Percentiles rank a stretch among this genome's conserved stretches.
phyloP scores from a whole-genome alignment of 169 alveolate species.

The Blepharisma undulans region DNA sequence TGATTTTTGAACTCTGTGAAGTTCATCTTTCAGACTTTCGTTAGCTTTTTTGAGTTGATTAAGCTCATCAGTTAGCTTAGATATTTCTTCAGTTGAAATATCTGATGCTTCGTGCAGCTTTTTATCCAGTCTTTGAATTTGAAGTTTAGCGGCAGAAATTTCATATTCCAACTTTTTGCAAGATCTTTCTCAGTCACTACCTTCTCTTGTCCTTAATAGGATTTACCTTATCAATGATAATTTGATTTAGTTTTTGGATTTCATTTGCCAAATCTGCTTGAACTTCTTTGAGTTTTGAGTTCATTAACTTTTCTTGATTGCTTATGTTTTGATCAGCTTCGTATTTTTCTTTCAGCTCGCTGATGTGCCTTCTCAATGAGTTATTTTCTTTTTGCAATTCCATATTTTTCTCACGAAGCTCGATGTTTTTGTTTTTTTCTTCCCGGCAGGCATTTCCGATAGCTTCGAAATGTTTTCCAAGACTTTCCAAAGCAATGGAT shows the following conservation, averaged over 20 bases:
- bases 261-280: background rate
- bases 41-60: background rate
- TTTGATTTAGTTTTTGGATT: background rate
- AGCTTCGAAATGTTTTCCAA: background rate
- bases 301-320: background rate
- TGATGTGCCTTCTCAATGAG: background rate
- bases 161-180: background rate
- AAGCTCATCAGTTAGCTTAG: background rate
- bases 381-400: background rate
- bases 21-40: background rate
- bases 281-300: background rate
- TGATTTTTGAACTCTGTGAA: background rate
- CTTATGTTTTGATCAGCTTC: background rate
- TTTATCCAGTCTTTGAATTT: background rate
- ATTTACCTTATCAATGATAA: background rate
- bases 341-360: background rate
- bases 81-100: background rate
- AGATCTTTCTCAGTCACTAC: background rate
- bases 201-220: background rate
- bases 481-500: background rate
- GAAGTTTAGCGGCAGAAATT: background rate
- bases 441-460: background rate
- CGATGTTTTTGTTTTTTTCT: conserved; percentile 31
- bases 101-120: background rate
- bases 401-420: conserved; percentile 1